Evolutionary conservation across 2,329 filamentous ascomycete genomes (phyloP), one percentile per base, ranked within the genome.

Genomic region (Pseudogymnoascus sp.): DNA sequence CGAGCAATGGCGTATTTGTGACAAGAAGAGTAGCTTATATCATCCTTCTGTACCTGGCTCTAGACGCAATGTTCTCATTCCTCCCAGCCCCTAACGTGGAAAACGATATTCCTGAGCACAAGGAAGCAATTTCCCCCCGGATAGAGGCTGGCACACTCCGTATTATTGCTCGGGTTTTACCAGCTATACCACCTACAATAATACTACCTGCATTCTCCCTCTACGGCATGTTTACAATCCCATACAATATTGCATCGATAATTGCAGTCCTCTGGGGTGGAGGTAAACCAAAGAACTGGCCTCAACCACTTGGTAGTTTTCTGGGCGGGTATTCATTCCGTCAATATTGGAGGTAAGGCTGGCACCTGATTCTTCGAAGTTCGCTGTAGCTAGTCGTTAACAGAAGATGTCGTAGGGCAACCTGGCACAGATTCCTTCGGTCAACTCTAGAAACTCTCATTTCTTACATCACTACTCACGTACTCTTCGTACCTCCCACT

Each of bases 1-100:
- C 43, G 3, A 53, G 7, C 23, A 53, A 31, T 7, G 14, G 23
- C 14, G 23, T 28, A 28, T 31, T 53, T 5, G 23, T 53, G 25
- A 53, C 5, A 25, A 28, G 43, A 53, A 53, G 43, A 53, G 9
- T 5, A 53, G 43, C 43, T 7, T 14, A 53, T 8, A 16, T 28
- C 28, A 23, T 53, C 43, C 16, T 31, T 53, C n/a, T 7, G 43
- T 53, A 53, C 8, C 23, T 53, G 1, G 43, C 43, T 11, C 6
- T 53, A 53, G 43, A 53, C 18, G 23, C 43, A 53, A 28, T 53
- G 28, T 53, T 53, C 43, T 14, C 43, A 31, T 53, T 53, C 43
- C 23, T 53, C 9, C 43, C 14, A 5, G 14, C 43, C 28, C 43
- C 43, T 3, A 28, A 31, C 23, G 7, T 8, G 14, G 43, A 6